These are phyloP conservation scores for Linnemannia hyalina DNA, from an alignment of 192 early-diverging fungal species.

Conservation along the genomic window DNA sequence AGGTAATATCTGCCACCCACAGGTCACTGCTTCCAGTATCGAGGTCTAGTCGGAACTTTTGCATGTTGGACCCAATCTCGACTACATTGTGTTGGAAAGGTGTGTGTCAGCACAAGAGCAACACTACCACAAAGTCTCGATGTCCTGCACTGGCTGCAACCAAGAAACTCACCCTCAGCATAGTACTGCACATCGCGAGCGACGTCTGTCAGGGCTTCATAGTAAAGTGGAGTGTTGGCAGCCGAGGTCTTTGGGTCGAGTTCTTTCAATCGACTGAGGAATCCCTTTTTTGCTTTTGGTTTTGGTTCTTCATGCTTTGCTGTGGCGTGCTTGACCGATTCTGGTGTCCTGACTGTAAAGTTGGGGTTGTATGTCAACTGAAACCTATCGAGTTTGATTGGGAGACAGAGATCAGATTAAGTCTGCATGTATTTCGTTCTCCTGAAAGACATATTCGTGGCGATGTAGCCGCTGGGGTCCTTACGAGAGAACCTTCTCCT, in stretches of 20 bases:
- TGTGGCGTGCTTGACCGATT: slow-evolving; percentile 16
- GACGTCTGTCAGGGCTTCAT: slow-evolving; percentile 42
- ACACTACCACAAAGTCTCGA: too few relatives aligned
- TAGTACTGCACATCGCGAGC: slow-evolving; percentile 49
- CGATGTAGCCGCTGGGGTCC: neutral
- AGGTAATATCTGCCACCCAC: slow-evolving; percentile 65
- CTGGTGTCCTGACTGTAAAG: slow-evolving; percentile 33
- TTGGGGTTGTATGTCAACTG: slow-evolving; percentile 33
- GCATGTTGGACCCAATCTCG: slow-evolving; percentile 50
- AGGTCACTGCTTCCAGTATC: slow-evolving; percentile 83
- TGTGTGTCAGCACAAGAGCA: neutral
- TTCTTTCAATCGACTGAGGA: slow-evolving; percentile 23
- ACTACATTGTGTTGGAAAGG: slow-evolving; percentile 11
- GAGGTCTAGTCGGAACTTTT: slow-evolving; percentile 65
- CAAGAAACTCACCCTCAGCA: slow-evolving; percentile 33
- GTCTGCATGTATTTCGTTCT: neutral
- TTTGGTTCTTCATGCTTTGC: slow-evolving; percentile 27
- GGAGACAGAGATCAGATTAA: too few relatives aligned
- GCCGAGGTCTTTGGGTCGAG: neutral
- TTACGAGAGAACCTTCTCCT: slow-evolving; percentile 40
- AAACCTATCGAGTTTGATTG: slow-evolving; percentile 16
- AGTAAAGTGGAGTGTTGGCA: neutral
- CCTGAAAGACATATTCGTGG: neutral
- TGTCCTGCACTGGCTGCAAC: too few relatives aligned
- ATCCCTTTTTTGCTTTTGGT: slow-evolving; percentile 10